phyloP scores from a whole-genome alignment of 2,329 filamentous ascomycete species.

The Corynespora cassiicola region DNA sequence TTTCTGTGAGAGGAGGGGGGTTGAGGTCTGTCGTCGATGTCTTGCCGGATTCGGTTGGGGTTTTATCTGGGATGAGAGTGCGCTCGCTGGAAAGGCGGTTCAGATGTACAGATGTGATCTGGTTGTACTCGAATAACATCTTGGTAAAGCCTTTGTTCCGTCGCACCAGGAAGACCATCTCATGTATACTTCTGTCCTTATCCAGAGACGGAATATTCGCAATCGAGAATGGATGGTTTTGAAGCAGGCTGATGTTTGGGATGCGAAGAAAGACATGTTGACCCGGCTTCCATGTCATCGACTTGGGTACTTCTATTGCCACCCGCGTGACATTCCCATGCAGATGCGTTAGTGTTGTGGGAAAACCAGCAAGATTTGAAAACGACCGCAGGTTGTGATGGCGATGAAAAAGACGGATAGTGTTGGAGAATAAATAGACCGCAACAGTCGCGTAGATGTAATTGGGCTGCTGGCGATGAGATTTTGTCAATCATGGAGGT shows the following conservation, averaged over 20 bases:
- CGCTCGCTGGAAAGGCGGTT: no score
- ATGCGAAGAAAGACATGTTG: slow-evolving; percentile 62
- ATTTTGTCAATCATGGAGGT: neutral
- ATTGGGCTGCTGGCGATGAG: slow-evolving; percentile 13
- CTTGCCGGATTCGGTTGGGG: no score
- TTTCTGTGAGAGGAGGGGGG: no score
- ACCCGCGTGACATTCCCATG: slow-evolving; percentile 28
- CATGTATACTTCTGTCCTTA: slow-evolving; percentile 4
- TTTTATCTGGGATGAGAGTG: no score
- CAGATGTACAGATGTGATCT: no score
- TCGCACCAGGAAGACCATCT: slow-evolving; percentile 29
- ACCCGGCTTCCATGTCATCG: slow-evolving; percentile 54
- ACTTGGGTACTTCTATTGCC: slow-evolving; percentile 18
- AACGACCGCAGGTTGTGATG: slow-evolving; percentile 16
- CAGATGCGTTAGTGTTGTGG: slow-evolving; percentile 21
- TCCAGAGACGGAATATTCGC: slow-evolving; percentile 18
- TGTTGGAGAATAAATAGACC: slow-evolving; percentile 18
- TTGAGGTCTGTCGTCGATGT: no score
- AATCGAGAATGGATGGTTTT: slow-evolving; percentile 41
- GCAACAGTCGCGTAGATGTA: slow-evolving; percentile 34
- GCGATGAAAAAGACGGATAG: slow-evolving; percentile 21
- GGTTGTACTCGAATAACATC: slow-evolving; percentile 7
- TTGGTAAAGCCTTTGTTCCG: slow-evolving; percentile 31
- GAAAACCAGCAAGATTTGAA: slow-evolving; percentile 20
- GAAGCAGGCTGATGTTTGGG: slow-evolving; percentile 21